Evolutionary conservation across 306 rosid species (phyloP).

Genomic region (Senna siamea): DNA sequence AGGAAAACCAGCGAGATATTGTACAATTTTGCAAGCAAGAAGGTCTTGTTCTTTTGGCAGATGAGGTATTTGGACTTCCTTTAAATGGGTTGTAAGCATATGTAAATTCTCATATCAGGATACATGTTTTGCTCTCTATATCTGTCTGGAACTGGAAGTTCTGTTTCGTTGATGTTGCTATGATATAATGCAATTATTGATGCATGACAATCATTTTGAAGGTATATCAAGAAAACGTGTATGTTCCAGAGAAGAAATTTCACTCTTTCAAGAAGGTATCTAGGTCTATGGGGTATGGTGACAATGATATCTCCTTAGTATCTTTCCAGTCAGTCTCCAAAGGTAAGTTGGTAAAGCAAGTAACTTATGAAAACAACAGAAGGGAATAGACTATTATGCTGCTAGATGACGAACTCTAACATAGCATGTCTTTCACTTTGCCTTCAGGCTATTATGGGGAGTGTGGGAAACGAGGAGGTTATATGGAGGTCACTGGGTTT

Average conservation of each 20-base stretch:
- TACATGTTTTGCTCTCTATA: not conserved
- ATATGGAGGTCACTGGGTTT: constrained; percentile 93
- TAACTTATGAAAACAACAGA: not conserved
- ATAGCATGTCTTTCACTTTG: constrained; percentile 25
- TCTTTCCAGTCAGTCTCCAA: constrained; percentile 93
- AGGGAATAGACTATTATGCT: not conserved
- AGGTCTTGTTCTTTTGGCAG: constrained; percentile 71
- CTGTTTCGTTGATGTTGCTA: not conserved
- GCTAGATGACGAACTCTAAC: constrained; percentile 4
- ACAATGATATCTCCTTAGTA: constrained; percentile 67
- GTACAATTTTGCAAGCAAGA: constrained; percentile 69
- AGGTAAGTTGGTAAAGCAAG: constrained; percentile 50
- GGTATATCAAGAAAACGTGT: constrained; percentile 90
- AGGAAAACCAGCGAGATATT: constrained; percentile 57
- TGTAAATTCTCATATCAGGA: too few relatives aligned
- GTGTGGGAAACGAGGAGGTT: constrained; percentile 96
- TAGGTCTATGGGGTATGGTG: constrained; percentile 84
- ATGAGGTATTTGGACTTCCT: constrained; percentile 53
- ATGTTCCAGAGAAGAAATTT: constrained; percentile 80
- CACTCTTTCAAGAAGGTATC: constrained; percentile 88
- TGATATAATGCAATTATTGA: not conserved
- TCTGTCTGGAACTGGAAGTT: not conserved
- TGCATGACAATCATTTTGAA: constrained; percentile 27
- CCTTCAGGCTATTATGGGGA: constrained; percentile 80
- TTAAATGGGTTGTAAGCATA: not conserved